phyloP scores from a whole-genome alignment of 495 filamentous ascomycete species.

The Penicillium robsamsonii region DNA sequence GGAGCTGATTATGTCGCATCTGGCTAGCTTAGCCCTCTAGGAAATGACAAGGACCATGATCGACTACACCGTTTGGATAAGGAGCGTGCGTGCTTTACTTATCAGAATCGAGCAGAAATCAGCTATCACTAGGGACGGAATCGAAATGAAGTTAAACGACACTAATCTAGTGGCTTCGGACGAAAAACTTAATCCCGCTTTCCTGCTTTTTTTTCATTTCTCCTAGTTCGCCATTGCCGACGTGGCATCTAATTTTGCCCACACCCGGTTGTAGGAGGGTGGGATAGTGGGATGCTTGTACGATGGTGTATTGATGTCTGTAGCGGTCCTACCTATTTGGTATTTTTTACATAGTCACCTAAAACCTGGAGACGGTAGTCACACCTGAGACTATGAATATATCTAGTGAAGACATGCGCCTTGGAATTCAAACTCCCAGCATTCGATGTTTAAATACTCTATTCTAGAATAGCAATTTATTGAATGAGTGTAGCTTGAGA shows the following conservation, averaged over 20 bases:
- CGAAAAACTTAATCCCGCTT: too few relatives aligned
- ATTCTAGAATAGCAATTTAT: constrained; percentile 7
- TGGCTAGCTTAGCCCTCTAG: not conserved
- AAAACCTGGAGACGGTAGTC: not conserved
- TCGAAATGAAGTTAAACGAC: too few relatives aligned
- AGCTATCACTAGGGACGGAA: too few relatives aligned
- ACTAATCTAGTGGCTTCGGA: too few relatives aligned
- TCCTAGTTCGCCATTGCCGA: constrained; percentile 1
- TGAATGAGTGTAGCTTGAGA: constrained; percentile 8
- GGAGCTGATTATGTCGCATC: not conserved
- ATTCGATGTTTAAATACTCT: not conserved
- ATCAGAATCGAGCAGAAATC: too few relatives aligned
- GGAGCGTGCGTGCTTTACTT: not conserved
- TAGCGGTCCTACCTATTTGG: not conserved
- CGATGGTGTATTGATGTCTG: not conserved
- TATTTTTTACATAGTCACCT: constrained; percentile 3
- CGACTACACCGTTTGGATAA: not conserved
- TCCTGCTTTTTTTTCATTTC: not conserved
- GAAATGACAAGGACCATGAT: not conserved
- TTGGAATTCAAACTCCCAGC: constrained; percentile 1
- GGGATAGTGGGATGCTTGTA: constrained; percentile 1
- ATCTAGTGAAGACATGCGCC: constrained; percentile 5
- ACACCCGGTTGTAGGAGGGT: not conserved
- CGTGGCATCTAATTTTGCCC: constrained; percentile 4
- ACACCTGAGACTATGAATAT: not conserved